phyloP scores from a whole-genome alignment of 1,284 basidiomycete species.

The Leucoagaricus sp. region DNA sequence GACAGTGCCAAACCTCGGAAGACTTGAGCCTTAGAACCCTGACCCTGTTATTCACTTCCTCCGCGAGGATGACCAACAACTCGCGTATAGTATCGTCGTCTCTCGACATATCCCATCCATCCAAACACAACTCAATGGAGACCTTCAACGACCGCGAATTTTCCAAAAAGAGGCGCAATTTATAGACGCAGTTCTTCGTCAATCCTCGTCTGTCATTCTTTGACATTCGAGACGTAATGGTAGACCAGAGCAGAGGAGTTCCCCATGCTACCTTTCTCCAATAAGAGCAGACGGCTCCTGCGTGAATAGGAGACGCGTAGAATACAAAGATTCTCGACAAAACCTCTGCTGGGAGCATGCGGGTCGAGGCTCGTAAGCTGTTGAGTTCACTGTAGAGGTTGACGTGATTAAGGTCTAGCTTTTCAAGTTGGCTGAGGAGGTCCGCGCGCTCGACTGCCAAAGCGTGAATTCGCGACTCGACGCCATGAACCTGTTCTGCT shows the following conservation, averaged over 20 bases:
- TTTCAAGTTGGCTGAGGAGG: no score
- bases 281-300: not conserved
- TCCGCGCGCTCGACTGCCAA: no score
- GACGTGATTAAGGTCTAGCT: no score
- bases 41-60: not conserved
- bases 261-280: not conserved
- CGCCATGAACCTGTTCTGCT: no score
- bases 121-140: not conserved
- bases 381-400: not conserved
- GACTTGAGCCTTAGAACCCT: not conserved
- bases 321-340: not conserved
- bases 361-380: not conserved
- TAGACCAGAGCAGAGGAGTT: not conserved
- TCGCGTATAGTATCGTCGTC: not conserved
- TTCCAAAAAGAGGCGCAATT: not conserved
- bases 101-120: not conserved
- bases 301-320: not conserved
- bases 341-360: not conserved
- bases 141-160: conserved; percentile 4
- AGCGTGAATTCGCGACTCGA: no score
- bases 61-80: not conserved
- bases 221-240: not conserved
- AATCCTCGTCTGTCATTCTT: no score
- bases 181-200: not conserved
- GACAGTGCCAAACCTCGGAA: not conserved